Evolutionary conservation across 2,329 filamentous ascomycete genomes (phyloP).

Genomic region (Hypoxylon sp.): DNA sequence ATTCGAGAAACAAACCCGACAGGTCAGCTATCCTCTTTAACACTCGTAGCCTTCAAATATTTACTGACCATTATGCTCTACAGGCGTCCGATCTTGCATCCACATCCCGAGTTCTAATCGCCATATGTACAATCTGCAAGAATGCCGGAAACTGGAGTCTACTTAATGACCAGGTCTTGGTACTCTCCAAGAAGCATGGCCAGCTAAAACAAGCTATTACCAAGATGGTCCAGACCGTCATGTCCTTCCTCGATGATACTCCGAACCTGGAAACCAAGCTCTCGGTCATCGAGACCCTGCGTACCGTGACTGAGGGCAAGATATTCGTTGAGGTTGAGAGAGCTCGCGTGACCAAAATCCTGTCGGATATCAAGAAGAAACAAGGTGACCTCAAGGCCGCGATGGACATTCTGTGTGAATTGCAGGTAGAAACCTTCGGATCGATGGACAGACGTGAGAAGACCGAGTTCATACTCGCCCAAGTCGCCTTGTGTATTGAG

Average conservation of each 20-base stretch:
- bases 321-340: constrained; percentile 99
- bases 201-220: constrained; percentile 99
- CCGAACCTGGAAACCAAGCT: constrained; percentile 90
- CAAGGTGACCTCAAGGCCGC: constrained; percentile 93
- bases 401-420: constrained; percentile 93
- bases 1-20: constrained; percentile 97
- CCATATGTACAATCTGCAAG: constrained; percentile 95
- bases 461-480: constrained; percentile 97
- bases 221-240: constrained; percentile 98
- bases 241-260: constrained; percentile 89
- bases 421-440: constrained; percentile 98
- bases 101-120: constrained; percentile 88
- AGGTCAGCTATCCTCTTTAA: constrained; percentile 68
- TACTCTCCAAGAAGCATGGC: constrained; percentile 99
- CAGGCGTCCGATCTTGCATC: constrained; percentile 96
- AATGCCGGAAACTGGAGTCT: constrained; percentile 92
- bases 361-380: constrained; percentile 97
- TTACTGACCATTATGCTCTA: constrained; percentile 44
- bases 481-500: constrained; percentile 95
- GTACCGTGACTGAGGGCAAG: constrained; percentile 98
- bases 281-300: constrained; percentile 91
- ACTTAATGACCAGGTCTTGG: constrained; percentile 95
- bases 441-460: constrained; percentile 98
- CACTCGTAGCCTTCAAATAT: constrained; percentile 22
- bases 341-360: constrained; percentile 92